A percentile compares a stretch with the other conserved stretches of the same genome.
Evolutionary conservation across 371 early-diverging fungal species (phyloP).

Genomic region (Capillidium heterosporum): DNA sequence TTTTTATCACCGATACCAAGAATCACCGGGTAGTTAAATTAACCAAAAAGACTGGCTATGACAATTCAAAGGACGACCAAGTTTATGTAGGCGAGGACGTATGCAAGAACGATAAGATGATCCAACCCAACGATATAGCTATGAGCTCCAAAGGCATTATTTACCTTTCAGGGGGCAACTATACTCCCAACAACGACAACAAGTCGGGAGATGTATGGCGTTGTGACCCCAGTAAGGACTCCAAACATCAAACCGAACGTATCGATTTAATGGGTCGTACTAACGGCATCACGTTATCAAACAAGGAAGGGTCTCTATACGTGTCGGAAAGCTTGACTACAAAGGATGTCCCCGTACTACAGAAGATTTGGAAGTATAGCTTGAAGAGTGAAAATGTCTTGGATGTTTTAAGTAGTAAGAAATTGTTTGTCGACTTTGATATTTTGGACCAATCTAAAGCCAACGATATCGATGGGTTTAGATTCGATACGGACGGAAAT

Average conservation of each 20-base stretch:
- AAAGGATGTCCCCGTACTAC: conserved; percentile 15
- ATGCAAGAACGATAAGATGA: conserved; percentile 14
- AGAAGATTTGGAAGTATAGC: conserved; percentile 15
- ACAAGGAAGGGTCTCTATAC: conserved; percentile 22
- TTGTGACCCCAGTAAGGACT: conserved; percentile 10
- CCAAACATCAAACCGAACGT: conserved; percentile 5
- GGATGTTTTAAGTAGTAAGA: conserved; percentile 7
- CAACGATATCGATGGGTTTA: conserved; percentile 30
- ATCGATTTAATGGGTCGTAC: conserved; percentile 20
- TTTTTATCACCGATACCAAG: background rate
- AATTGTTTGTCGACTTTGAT: conserved; percentile 15
- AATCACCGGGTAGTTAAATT: background rate
- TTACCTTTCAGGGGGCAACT: conserved; percentile 25
- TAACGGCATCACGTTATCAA: conserved; percentile 29
- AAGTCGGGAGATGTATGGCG: conserved; percentile 28
- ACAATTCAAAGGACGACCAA: too few species aligned
- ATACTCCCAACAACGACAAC: conserved; percentile 15
- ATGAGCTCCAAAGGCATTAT: conserved; percentile 14
- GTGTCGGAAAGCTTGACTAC: conserved; percentile 20
- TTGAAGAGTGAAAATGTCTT: background rate
- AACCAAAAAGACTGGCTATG: too few species aligned
- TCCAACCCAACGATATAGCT: conserved; percentile 32
- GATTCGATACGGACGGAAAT: conserved; percentile 19
- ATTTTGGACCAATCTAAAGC: conserved; percentile 15
- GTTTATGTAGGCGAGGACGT: background rate